Evolutionary conservation across 2,329 filamentous ascomycete genomes (phyloP), one percentile per base, ranked within the genome.

Genomic region (Colletotrichum tabaci): DNA sequence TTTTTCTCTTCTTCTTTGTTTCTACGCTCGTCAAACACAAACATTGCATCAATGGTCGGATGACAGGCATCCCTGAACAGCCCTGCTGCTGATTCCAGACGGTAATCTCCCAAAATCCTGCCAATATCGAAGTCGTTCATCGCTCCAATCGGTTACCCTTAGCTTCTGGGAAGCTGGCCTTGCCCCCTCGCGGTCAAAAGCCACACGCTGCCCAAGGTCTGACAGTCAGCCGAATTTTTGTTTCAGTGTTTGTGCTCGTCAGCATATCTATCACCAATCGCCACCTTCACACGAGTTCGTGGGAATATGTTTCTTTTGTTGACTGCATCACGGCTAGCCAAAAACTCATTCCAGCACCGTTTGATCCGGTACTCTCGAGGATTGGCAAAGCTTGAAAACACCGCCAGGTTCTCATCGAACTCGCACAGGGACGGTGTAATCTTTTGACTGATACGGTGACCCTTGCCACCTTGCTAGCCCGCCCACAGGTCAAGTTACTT

Each of bases 51-150:
- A 16, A 1, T 42, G 6, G 5, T 8, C 18, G 10, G 12, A 9
- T 2, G 5, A 49, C 35, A 5, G 6, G 46, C 30, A 40, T 26
- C 12, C 58, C 35, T 38, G 26, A 21, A 10, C 57, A 26, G 21
- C 21, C 15, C 15, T 35, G 44, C 15, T 49, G 13, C 16, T 13
- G 10, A 23, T 18, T 35, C n/a, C 13, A 23, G 18, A 30, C 30
- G 18, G 53, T 40, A 61, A 61, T 50, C 13, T 50, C 58, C 58
- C 30, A 23, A 12, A 26, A 35, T 6, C 12, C 30, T 49, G 58
- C 44, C 58, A 61, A 26, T 46, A 13, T 50, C 58, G 16, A 40
- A 46, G 18, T 50, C 58, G n/a, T 61, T n/a, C 44, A 2, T 38
- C 46, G 7, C 40, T 35, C 50, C 15, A 38, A 9, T 18, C 10